Base-by-base conservation (phyloP, 2,329 filamentous ascomycete genomes). In the Neonectria neomacrospora region DNA sequence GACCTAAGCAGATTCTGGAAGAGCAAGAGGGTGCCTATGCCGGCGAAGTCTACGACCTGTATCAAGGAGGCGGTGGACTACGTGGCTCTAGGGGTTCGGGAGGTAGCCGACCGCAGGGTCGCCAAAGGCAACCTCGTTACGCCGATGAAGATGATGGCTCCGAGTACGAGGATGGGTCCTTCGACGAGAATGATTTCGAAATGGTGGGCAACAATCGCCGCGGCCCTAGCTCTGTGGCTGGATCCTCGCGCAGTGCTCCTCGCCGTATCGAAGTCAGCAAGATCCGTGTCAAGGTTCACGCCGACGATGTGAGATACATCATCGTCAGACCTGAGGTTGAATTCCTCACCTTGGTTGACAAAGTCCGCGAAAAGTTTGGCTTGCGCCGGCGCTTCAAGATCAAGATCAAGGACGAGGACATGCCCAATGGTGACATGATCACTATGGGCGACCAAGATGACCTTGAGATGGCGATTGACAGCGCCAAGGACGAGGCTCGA, bases 401-500 rank as follows among this genome's bases (percentile, higher is more conserved):
- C 79, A 96, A 96, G 83, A 88, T 94, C 71, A 88, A 86, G 73
- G 93, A 96, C 67, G 96, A 98, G 71, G 91, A 93, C 70, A 79
- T 83, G 64, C 86, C 87, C 1, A 85, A 90, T 58, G 91, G 91
- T 3, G 95, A 98, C 74, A 95, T 97, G 91, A 96, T 99, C 74
- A 97, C 95, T 32, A 91, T 99, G 88, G 94, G 91, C 30, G 96
- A 99, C 77, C 93, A 97, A 78, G 96, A 99, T 74, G 96, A 99
- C 80, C 80, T 97, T 66, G 94, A 98, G 54, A 92, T 97, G 88
- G 89, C 93, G 28, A 85, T 98, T 57, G 86, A 87, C 77, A 86
- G 83, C 50, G 89, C 90, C 7, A 92, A 88, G 77, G 86, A 86
- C 53, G 81, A 82, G 63, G 94, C 91, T 51, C 88, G 84, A 79